Base-by-base conservation (phyloP, 805 yeast species). In the Candida tammaniensis region DNA sequence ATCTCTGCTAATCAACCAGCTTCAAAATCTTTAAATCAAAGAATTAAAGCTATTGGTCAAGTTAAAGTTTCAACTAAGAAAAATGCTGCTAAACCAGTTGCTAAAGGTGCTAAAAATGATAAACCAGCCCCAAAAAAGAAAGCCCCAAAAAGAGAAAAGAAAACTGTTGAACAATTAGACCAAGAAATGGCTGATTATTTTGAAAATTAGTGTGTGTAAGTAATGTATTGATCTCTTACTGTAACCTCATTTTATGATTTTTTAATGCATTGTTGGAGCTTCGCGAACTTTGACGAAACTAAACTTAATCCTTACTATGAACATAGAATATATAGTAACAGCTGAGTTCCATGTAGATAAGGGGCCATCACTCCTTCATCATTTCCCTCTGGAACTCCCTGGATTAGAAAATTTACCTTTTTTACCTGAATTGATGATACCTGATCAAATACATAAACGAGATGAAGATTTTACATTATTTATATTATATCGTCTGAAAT, bases 141-240 rank as follows among this genome's bases (percentile, higher is more conserved):
- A 46, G 55, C 63, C 30, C 60, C 59, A 31, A 64, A 62, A 52
- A 70, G 59, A 44, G 61, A 59, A 44, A 70, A 71, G 64, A 88
- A 88, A 76, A 80, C 95, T 34, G 72, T 85, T 45, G 98, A 86
- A 61, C 91, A 93, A 66, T 78, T 91, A 57, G 98, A 93, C 66
- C 95, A 89, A 59, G 98, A 91, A 70, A 91, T 93, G 98, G 84
- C 88, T 44, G 98, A 89, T 58, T 91, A 91, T 69, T 89, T 91
- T 51, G 80, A 78, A 43, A 69, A 42, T 29, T 48, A 34, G 22
- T 19, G 9, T 19, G 19, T 26, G 6, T 15, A 17, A 16, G 17
- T 10, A 22, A 22, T 22, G 24, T 22, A 10, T 22, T 22, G n/a
- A n/a, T n/a, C n/a, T n/a, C n/a, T n/a, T n/a, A n/a, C n/a, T n/a